phyloP scores from a whole-genome alignment of 2,329 filamentous ascomycete genomes.

The Leptodontidium sp. region DNA sequence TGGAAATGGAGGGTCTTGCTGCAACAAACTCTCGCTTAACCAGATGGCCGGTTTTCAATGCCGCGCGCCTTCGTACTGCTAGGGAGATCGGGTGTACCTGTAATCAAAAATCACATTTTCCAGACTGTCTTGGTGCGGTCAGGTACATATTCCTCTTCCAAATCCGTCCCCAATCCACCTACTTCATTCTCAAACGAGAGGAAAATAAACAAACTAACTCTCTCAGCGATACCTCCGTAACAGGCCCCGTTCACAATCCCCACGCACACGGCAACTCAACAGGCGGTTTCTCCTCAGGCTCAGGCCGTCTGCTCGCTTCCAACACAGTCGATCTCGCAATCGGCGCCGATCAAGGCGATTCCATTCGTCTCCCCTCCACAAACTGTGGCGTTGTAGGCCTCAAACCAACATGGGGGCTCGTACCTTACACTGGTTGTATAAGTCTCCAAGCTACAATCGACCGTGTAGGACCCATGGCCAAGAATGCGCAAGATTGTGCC shows the following conservation, averaged over 20 bases:
- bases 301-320: conserved; percentile 55
- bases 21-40: no score
- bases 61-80: no score
- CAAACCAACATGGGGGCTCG: conserved; percentile 42
- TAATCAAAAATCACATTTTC: no score
- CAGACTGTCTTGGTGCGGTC: no score
- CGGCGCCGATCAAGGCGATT: conserved; percentile 43
- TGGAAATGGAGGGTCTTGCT: no score
- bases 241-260: conserved; percentile 52
- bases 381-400: conserved; percentile 42
- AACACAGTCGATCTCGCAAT: conserved; percentile 53
- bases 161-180: no score
- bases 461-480: conserved; percentile 56
- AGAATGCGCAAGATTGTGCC: conserved; percentile 52
- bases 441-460: conserved; percentile 60
- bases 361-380: conserved; percentile 39
- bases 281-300: conserved; percentile 59
- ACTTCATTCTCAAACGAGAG: no score
- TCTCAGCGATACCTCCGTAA: conserved; percentile 35
- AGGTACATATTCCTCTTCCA: no score
- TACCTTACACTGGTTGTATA: conserved; percentile 49
- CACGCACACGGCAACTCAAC: conserved; percentile 54
- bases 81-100: no score
- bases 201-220: no score
- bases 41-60: no score